Evolutionary conservation across 345 rosid species (phyloP).

Genomic region (Salix viminalis): DNA sequence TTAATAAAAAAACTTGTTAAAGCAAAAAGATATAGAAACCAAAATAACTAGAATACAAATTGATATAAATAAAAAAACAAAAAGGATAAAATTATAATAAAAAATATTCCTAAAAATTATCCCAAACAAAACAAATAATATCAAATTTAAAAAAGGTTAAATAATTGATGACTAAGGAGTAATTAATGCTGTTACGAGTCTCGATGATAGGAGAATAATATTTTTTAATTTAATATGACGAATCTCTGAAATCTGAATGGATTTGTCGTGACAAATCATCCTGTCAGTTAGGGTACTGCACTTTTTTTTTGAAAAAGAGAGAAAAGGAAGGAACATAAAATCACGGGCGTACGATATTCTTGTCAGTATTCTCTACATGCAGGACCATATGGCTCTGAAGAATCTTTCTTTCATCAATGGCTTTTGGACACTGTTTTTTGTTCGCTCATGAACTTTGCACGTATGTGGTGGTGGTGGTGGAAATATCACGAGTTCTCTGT

Average conservation of each 20-base stretch:
- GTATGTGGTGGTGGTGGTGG: neutral
- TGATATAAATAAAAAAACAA: neutral
- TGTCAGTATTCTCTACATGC: neutral
- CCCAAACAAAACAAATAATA: no score
- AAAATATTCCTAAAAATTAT: neutral
- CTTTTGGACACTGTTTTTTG: neutral
- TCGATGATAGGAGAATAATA: no score
- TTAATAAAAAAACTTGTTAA: no score
- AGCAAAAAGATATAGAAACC: no score
- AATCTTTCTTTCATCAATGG: slow-evolving; percentile 9
- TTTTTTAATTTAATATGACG: no score
- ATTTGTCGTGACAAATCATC: no score
- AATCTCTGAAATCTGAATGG: no score
- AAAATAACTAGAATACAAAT: no score
- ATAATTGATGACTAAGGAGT: no score
- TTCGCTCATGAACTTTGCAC: neutral
- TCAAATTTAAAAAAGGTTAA: no score
- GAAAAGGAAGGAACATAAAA: neutral
- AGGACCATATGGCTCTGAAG: neutral
- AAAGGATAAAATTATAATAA: neutral
- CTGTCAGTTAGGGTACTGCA: neutral
- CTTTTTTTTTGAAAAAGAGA: neutral
- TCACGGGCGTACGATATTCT: slow-evolving; percentile 9
- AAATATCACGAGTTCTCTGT: slow-evolving; percentile 8
- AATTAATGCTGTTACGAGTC: no score